phyloP scores from a whole-genome alignment of 2,329 filamentous ascomycete species.

The Talaromyces sp. region DNA sequence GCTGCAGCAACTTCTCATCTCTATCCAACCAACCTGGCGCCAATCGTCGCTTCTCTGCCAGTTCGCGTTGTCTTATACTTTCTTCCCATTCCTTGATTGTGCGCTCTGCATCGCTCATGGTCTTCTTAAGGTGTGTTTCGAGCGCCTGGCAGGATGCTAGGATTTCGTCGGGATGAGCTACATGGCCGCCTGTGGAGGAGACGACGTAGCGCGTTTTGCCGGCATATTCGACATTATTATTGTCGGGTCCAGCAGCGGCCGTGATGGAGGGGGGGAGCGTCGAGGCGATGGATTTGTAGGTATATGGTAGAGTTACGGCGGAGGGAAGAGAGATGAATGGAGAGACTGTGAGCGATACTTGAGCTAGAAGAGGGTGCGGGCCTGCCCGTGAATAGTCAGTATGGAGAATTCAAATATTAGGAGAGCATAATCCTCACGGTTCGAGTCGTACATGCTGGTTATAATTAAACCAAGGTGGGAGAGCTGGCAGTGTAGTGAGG shows the following conservation, averaged over 20 bases:
- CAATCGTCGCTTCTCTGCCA: conserved; percentile 60
- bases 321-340: conserved; percentile 89
- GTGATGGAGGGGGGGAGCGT: conserved; percentile 72
- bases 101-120: conserved; percentile 62
- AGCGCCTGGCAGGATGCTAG: conserved; percentile 75
- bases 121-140: conserved; percentile 67
- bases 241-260: conserved; percentile 27
- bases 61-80: conserved; percentile 54
- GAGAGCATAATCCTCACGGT: conserved; percentile 33
- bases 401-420: background rate
- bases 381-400: conserved; percentile 45
- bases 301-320: conserved; percentile 88
- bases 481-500: too few species aligned
- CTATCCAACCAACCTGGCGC: conserved; percentile 64
- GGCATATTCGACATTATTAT: conserved; percentile 41
- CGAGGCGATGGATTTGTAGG: conserved; percentile 85
- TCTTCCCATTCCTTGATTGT: conserved; percentile 69
- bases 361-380: conserved; percentile 81
- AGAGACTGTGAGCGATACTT: conserved; percentile 89
- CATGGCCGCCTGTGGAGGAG: conserved; percentile 72
- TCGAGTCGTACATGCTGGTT: conserved; percentile 43
- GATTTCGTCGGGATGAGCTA: conserved; percentile 84
- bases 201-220: conserved; percentile 66
- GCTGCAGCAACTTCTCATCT: conserved; percentile 58
- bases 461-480: background rate